Conservation (phyloP, 805 yeast species). For the Candida alai region DNA sequence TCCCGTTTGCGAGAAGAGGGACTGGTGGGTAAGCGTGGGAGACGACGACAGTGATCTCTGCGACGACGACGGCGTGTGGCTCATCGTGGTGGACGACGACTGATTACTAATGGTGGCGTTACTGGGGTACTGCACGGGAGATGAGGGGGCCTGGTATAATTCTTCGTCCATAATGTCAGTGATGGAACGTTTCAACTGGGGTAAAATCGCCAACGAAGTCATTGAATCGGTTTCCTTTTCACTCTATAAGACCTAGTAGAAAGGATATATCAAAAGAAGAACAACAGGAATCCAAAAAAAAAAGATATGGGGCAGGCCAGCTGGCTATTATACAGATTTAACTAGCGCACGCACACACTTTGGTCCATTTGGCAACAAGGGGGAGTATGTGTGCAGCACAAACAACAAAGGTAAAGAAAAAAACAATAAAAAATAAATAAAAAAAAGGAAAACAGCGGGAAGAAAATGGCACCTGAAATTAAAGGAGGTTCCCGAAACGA, state of each 20-base stretch:
- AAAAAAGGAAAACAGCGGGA: no score
- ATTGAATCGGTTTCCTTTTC: no score
- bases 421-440: no score
- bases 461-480: no score
- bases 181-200: conserved; percentile 48
- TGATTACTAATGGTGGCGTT: conserved; percentile 2
- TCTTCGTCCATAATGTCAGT: conserved; percentile 62
- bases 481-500: no score
- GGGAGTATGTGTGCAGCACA: no score
- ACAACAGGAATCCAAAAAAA: not conserved
- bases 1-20: conserved; percentile 5
- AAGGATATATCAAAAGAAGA: not conserved
- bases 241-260: no score
- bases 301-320: not conserved
- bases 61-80: conserved; percentile 3
- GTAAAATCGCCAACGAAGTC: conserved; percentile 50
- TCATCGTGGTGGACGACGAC: conserved; percentile 6
- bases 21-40: conserved; percentile 10
- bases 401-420: no score
- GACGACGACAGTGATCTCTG: conserved; percentile 11
- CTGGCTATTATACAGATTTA: no score
- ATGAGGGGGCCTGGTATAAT: conserved; percentile 40
- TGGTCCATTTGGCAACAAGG: no score
- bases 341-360: no score
- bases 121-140: conserved; percentile 11